These are phyloP conservation scores for Eugenia klotzschiana DNA, from an alignment of 441 rosid species.

Conservation along the genomic window DNA sequence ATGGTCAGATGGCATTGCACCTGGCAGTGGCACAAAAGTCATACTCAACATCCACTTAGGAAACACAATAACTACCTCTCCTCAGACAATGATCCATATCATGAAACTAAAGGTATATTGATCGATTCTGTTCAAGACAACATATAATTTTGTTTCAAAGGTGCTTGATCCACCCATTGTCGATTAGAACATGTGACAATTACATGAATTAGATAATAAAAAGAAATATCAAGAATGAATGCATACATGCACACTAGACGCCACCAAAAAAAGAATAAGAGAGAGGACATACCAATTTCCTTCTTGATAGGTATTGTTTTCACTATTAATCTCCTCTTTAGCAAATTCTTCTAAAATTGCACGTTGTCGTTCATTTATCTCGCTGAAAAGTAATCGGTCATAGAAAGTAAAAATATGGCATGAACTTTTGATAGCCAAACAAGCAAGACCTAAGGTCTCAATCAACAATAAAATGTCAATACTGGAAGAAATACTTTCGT, in stretches of 20 bases:
- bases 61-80: neutral
- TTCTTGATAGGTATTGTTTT: slow-evolving; percentile 17
- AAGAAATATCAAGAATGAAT: neutral
- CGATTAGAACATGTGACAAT: neutral
- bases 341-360: slow-evolving; percentile 78
- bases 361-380: slow-evolving; percentile 58
- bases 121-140: neutral
- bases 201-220: neutral
- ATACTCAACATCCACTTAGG: neutral
- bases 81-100: neutral
- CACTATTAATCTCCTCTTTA: slow-evolving; percentile 56
- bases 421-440: neutral
- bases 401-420: neutral
- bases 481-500: neutral
- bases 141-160: neutral
- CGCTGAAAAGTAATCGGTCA: slow-evolving; percentile 19
- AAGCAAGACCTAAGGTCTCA: neutral
- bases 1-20: neutral
- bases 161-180: neutral
- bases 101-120: neutral
- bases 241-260: neutral
- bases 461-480: neutral
- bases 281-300: slow-evolving; percentile 47
- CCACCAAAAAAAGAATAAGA: neutral
- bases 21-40: neutral